Percentiles rank a stretch among this genome's conserved stretches.
These are phyloP conservation scores for Dinochytrium kinnereticum DNA, from an alignment of 371 early-diverging fungal genomes.

Conservation along the genomic window DNA sequence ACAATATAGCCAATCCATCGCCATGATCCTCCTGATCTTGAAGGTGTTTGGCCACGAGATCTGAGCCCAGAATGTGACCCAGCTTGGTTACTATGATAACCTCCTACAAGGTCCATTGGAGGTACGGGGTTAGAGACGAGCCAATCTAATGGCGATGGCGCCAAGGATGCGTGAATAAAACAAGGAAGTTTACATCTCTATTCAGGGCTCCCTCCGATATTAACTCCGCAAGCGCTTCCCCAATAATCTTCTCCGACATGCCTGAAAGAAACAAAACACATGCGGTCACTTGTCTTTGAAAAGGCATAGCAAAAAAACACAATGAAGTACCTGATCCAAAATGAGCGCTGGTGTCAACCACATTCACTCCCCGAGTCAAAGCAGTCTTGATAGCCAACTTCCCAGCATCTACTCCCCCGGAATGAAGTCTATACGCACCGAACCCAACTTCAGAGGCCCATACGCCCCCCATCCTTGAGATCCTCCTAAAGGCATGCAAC, in stretches of 20 bases:
- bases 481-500: neutral
- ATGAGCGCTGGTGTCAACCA: constrained; percentile 76
- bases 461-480: neutral
- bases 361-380: constrained; percentile 66
- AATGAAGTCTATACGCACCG: constrained; percentile 34
- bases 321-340: constrained; percentile 66
- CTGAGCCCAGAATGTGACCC: constrained; percentile 58
- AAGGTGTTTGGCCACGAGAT: constrained; percentile 13
- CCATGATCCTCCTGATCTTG: constrained; percentile 1
- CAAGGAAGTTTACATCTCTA: constrained; percentile 58
- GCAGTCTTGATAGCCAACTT: constrained; percentile 63
- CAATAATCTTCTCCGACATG: constrained; percentile 65
- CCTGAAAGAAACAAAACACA: constrained; percentile 47
- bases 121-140: too few relatives aligned
- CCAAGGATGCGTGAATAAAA: too few relatives aligned
- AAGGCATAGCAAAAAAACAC: neutral
- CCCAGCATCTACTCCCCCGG: constrained; percentile 27
- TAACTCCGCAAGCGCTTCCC: constrained; percentile 56
- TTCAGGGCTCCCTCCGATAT: constrained; percentile 46
- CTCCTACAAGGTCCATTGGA: constrained; percentile 20
- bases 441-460: constrained; percentile 19
- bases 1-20: constrained; percentile 13
- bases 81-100: constrained; percentile 73
- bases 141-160: too few relatives aligned
- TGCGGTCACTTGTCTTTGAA: too few relatives aligned